A percentile compares a stretch with the other conserved stretches of the same genome.
phyloP scores from a whole-genome alignment of 2,329 filamentous ascomycete genomes.

The Ciborinia camelliae region DNA sequence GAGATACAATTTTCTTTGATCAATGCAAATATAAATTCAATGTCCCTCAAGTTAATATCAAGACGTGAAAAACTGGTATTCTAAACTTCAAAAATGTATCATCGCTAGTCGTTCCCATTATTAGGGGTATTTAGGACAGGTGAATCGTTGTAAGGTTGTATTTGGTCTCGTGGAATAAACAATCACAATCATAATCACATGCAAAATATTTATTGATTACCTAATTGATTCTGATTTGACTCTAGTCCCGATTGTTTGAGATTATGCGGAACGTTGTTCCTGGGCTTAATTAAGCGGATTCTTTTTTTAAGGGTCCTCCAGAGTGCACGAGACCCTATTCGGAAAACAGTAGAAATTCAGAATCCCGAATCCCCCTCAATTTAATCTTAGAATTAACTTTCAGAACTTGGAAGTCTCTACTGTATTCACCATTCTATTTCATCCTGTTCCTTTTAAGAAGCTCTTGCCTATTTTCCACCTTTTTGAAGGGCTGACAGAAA shows the following conservation, averaged over 20 bases:
- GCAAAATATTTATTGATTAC: constrained; percentile 3
- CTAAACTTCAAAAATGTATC: no score
- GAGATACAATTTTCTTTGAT: neutral
- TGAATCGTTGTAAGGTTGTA: no score
- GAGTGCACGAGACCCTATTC: constrained; percentile 2
- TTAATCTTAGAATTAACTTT: neutral
- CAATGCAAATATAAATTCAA: neutral
- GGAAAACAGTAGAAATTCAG: constrained; percentile 1
- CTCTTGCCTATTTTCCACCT: neutral
- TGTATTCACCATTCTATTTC: neutral
- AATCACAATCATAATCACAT: constrained; percentile 1
- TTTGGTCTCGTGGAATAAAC: no score
- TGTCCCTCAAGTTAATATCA: no score
- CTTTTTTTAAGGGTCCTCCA: constrained; percentile 5
- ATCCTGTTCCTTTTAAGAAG: neutral
- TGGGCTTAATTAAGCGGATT: constrained; percentile 1
- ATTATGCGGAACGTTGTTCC: constrained; percentile 15
- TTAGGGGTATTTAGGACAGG: no score
- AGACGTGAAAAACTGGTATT: no score
- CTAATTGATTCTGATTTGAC: neutral
- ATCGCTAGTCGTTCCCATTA: no score
- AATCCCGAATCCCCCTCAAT: neutral
- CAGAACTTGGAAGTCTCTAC: no score
- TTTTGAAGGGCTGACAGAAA: neutral
- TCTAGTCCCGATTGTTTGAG: constrained; percentile 6